Evolutionary conservation across 306 rosid genomes (phyloP).

Genomic region (Fagus sylvatica): DNA sequence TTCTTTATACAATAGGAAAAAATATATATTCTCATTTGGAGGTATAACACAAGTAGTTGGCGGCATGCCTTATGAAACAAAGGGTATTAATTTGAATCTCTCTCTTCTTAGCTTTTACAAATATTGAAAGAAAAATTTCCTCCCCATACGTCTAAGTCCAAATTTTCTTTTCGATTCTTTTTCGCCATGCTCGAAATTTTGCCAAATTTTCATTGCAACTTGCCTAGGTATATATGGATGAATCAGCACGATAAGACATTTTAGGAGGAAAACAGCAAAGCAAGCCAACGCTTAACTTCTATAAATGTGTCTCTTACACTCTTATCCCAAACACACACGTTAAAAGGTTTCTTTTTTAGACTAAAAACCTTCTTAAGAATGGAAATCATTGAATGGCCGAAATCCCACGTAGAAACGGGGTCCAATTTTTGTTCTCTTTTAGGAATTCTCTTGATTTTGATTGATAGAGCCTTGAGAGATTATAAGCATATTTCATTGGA

Average conservation of each 20-base stretch:
- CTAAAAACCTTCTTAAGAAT: neutral
- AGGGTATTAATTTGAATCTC: too few species aligned
- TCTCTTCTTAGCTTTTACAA: too few species aligned
- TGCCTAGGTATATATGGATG: constrained; percentile 3
- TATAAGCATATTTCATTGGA: neutral
- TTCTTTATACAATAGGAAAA: neutral
- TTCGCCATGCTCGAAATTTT: constrained; percentile 1
- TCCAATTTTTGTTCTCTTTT: neutral
- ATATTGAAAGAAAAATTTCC: too few species aligned
- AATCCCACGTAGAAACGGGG: constrained; percentile 8
- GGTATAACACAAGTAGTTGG: too few species aligned
- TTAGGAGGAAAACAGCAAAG: constrained; percentile 31
- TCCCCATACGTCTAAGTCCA: neutral
- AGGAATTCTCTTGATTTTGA: constrained; percentile 22
- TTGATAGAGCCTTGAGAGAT: constrained; percentile 7
- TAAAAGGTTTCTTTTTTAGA: neutral
- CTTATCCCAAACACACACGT: constrained; percentile 18
- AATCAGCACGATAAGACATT: neutral
- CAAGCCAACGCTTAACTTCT: constrained; percentile 7
- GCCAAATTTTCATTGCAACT: constrained; percentile 26
- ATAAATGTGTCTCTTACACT: neutral
- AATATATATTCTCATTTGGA: neutral
- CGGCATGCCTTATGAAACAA: too few species aligned
- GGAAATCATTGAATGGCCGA: constrained; percentile 6
- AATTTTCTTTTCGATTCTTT: constrained; percentile 2